A percentile compares a stretch with the other conserved stretches of the same genome.
These are phyloP conservation scores for Angomonas deanei DNA, from an alignment of 208 protist genomes.

Conservation along the genomic window DNA sequence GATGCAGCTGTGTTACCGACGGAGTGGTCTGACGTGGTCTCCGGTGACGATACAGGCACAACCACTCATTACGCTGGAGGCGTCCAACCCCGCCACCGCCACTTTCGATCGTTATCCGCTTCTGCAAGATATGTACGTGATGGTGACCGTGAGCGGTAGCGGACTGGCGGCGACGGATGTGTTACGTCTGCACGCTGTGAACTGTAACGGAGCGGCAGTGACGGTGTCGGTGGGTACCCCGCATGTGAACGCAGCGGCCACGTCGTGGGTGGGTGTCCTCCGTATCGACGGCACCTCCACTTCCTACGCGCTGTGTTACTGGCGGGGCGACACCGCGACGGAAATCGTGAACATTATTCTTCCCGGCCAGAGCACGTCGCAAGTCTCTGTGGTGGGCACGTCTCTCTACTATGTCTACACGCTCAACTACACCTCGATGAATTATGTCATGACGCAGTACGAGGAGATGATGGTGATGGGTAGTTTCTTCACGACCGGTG, in stretches of 20 bases:
- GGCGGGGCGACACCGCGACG: slow-evolving; percentile 35
- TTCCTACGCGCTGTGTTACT: slow-evolving; percentile 72
- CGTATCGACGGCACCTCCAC: slow-evolving; percentile 36
- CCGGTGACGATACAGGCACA: slow-evolving; percentile 40
- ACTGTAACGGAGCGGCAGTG: slow-evolving; percentile 37
- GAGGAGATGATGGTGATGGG: slow-evolving; percentile 61
- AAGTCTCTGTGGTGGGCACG: slow-evolving; percentile 37
- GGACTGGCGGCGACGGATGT: slow-evolving; percentile 37
- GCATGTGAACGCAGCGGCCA: slow-evolving; percentile 26
- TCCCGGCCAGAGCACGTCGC: slow-evolving; percentile 15
- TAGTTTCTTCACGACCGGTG: slow-evolving; percentile 31
- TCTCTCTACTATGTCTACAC: slow-evolving; percentile 66
- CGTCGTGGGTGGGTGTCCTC: slow-evolving; percentile 66
- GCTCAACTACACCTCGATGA: slow-evolving; percentile 34
- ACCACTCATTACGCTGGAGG: slow-evolving; percentile 31
- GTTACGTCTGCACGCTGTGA: slow-evolving; percentile 29
- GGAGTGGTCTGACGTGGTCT: slow-evolving; percentile 63
- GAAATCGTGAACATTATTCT: slow-evolving; percentile 56
- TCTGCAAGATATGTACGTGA: slow-evolving; percentile 68
- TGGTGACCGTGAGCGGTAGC: slow-evolving; percentile 65
- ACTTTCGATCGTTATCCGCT: slow-evolving; percentile 66
- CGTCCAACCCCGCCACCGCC: slow-evolving; percentile 59
- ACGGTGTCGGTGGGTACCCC: slow-evolving; percentile 30
- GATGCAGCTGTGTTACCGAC: slow-evolving; percentile 84
- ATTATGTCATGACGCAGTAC: slow-evolving; percentile 48